A percentile compares a stretch with the other conserved stretches of the same genome.
These are phyloP conservation scores for Fusarium tupiense DNA, from an alignment of 2,329 filamentous ascomycete species.

Conservation along the genomic window DNA sequence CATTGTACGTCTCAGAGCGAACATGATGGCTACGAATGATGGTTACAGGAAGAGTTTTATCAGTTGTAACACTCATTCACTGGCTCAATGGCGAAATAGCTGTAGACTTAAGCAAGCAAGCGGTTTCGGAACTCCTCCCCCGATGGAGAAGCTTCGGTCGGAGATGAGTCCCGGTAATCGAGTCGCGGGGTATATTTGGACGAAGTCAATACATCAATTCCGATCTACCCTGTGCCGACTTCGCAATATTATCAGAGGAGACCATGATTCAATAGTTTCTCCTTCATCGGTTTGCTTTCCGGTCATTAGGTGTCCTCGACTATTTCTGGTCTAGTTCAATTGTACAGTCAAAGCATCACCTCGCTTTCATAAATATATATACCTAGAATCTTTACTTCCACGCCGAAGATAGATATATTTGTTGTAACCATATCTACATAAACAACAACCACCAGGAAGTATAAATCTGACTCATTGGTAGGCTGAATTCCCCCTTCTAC, in stretches of 20 bases:
- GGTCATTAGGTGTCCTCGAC: not conserved
- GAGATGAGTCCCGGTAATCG: conserved; percentile 30
- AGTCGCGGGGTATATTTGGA: conserved; percentile 4
- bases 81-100: conserved; percentile 2
- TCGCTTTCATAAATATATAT: not conserved
- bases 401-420: not conserved
- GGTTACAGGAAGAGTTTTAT: not conserved
- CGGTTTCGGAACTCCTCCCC: conserved; percentile 34
- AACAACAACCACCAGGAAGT: not conserved
- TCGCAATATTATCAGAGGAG: conserved; percentile 3
- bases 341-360: not conserved
- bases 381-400: not conserved
- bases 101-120: conserved; percentile 1
- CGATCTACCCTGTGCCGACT: conserved; percentile 9
- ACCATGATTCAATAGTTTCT: not conserved
- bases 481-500: not conserved
- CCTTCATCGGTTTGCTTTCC: not conserved
- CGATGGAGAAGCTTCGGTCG: conserved; percentile 43
- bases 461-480: not conserved
- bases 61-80: not conserved
- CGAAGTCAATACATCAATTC: not conserved
- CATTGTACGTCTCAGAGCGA: conserved; percentile 50
- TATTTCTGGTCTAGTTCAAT: not conserved
- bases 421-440: not conserved
- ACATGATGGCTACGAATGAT: conserved; percentile 44